Evolutionary conservation across 2,329 filamentous ascomycete species (phyloP), one percentile per base, ranked within the genome.

Genomic region (Trichoderma sp.): DNA sequence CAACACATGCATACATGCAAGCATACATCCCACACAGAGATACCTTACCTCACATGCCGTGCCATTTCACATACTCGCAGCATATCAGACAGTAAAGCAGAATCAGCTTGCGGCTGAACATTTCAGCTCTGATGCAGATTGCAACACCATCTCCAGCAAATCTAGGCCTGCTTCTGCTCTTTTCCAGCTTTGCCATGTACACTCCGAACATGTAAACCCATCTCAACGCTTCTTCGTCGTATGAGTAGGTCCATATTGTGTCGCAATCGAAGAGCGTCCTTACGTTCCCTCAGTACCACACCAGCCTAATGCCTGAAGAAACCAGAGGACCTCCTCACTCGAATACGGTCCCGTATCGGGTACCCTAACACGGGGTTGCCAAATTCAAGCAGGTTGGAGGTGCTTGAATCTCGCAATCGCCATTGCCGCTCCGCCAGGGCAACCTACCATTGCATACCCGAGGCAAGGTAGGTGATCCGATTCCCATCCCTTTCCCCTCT

Each of bases 101-200:
- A 59, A 48, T 21, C 28, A 39, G 43, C 19, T 24, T 34, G 44
- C 17, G 2, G 19, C 57, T 26, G 1, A 14, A n/a, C 15, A 21
- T 34, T 34, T 52, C 57, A 50, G 45, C 28, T 19, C 19, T 34
- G 15, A 5, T 6, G 34, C 3, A n/a, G 28, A 41, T 9, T 12
- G 39, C 51, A 44, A 52, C 45, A 61, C 34, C 47, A 61, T 61
- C 30, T 51, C 21, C 48, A 45, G 30, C 21, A 3, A 24, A 41
- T 30, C 21, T 21, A 43, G 21, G 30, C 30, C 34, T 39, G 30
- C 44, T 45, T 24, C 44, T 48, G 14, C 19, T 26, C 30, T 58
- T 41, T 21, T 58, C 21, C 55, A 57, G 41, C 41, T 45, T 21
- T 17, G 24, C 15, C 3, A 9, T 4, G 17, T n/a, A 19, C n/a